Conservation (phyloP, 495 filamentous ascomycete genomes). For the Neurospora pannonica region DNA sequence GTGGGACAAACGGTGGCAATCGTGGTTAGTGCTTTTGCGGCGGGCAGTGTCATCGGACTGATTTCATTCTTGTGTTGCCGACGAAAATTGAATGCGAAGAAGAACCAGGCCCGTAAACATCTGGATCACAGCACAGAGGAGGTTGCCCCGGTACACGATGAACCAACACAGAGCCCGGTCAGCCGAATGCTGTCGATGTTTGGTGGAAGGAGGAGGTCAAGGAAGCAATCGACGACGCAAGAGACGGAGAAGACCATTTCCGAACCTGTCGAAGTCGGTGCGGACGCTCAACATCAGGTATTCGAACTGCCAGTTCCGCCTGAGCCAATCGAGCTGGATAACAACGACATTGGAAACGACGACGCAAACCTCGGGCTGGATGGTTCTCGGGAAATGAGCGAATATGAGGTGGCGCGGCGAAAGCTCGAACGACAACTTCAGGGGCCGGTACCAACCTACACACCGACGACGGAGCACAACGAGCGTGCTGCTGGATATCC, state of each 20-base stretch:
- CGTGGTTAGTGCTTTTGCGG: constrained; percentile 33
- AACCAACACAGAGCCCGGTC: constrained; percentile 19
- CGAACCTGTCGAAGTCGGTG: constrained; percentile 34
- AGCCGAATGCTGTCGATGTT: constrained; percentile 26
- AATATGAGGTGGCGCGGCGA: constrained; percentile 34
- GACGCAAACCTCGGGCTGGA: constrained; percentile 26
- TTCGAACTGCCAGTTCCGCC: constrained; percentile 39
- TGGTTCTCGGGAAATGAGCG: constrained; percentile 14
- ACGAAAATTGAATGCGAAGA: constrained; percentile 19
- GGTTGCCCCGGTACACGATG: constrained; percentile 8
- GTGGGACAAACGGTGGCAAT: constrained; percentile 27
- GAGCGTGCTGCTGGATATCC: neutral
- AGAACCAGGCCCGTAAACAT: constrained; percentile 6
- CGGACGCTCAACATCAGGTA: constrained; percentile 37
- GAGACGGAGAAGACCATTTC: constrained; percentile 11
- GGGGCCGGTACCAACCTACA: constrained; percentile 29
- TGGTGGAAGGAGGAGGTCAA: constrained; percentile 20
- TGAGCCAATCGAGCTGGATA: constrained; percentile 41
- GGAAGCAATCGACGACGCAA: constrained; percentile 7
- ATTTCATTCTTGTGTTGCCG: constrained; percentile 23
- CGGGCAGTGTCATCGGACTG: constrained; percentile 32
- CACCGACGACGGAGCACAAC: constrained; percentile 5
- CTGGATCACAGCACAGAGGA: constrained; percentile 21
- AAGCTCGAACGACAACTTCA: constrained; percentile 37
- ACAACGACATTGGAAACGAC: constrained; percentile 21